Percentiles rank a stretch among this genome's conserved stretches.
These are phyloP conservation scores for Porpolomopsis calyptriformis DNA, from an alignment of 768 basidiomycete genomes.

Conservation along the genomic window DNA sequence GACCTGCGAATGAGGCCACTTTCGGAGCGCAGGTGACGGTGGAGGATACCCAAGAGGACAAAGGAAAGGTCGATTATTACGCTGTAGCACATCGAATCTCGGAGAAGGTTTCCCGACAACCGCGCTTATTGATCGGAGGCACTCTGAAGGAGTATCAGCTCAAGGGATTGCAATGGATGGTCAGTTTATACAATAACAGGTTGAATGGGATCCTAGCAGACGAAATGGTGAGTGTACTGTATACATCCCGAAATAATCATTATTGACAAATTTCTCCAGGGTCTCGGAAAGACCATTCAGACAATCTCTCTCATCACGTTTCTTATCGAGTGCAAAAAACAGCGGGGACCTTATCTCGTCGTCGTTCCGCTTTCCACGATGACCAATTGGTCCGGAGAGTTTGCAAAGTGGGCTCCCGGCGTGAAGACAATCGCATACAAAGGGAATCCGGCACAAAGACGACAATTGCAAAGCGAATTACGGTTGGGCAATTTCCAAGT, in stretches of 20 bases:
- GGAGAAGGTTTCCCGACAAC: conserved; percentile 74
- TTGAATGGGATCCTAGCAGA: conserved; percentile 93
- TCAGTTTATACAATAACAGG: conserved; percentile 92
- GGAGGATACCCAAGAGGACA: conserved; percentile 49
- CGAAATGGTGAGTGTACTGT: conserved; percentile 59
- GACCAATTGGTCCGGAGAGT: conserved; percentile 96
- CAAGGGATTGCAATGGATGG: conserved; percentile 98
- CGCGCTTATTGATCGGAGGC: conserved; percentile 68
- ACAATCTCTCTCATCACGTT: conserved; percentile 93
- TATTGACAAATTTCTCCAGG: conserved; percentile 32
- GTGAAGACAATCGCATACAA: conserved; percentile 81
- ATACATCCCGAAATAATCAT: conserved; percentile 1
- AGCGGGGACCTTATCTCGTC: conserved; percentile 91
- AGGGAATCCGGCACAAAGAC: conserved; percentile 78
- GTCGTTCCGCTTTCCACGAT: conserved; percentile 93
- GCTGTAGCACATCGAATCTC: conserved; percentile 87
- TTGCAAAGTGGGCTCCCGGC: conserved; percentile 90
- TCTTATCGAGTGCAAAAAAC: conserved; percentile 83
- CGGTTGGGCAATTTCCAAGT: conserved; percentile 83
- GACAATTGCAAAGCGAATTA: conserved; percentile 66
- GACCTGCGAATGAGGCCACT: conserved; percentile 73
- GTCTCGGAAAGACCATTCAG: conserved; percentile 92
- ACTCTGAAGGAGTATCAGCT: conserved; percentile 91
- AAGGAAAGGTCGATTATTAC: conserved; percentile 87
- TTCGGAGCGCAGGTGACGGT: conserved; percentile 74